Conservation (phyloP, 768 basidiomycete genomes). For the Wakefieldia striispora region DNA sequence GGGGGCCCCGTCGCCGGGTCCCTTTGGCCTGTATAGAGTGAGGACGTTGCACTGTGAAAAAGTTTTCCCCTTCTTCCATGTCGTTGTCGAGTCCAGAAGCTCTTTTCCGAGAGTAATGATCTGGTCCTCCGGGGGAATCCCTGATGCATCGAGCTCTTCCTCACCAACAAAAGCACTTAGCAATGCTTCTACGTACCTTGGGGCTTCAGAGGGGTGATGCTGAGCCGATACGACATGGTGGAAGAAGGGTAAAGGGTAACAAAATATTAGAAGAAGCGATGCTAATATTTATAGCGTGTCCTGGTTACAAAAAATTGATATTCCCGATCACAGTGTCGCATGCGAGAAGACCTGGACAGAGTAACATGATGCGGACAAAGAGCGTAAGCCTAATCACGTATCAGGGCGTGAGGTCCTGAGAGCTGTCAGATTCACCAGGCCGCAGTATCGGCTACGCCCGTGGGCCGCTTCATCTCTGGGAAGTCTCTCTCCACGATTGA, state of each 20-base stretch:
- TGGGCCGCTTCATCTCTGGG: conserved; percentile 72
- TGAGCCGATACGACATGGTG: conserved; percentile 37
- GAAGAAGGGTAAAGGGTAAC: background rate
- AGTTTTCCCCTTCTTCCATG: conserved; percentile 71
- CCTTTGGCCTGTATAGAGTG: conserved; percentile 53
- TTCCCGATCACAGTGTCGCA: background rate
- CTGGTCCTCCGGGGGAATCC: conserved; percentile 58
- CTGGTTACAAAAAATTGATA: conserved; percentile 16
- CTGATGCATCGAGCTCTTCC: conserved; percentile 32
- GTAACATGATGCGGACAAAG: background rate
- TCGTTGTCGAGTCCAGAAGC: conserved; percentile 53
- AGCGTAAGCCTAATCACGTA: conserved; percentile 2
- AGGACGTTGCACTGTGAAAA: conserved; percentile 54
- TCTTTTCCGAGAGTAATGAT: conserved; percentile 51
- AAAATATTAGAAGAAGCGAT: background rate
- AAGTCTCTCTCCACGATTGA: conserved; percentile 77
- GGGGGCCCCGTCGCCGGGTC: conserved; percentile 50
- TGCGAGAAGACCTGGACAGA: too few species aligned
- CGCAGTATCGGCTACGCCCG: conserved; percentile 87
- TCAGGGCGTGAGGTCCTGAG: conserved; percentile 17
- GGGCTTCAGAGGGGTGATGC: conserved; percentile 37
- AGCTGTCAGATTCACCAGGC: conserved; percentile 62
- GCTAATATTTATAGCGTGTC: conserved; percentile 16
- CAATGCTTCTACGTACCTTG: conserved; percentile 31
- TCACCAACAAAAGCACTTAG: background rate